These are phyloP conservation scores for Talaromyces sp. DNA, from an alignment of 2,329 filamentous ascomycete genomes.

Conservation along the genomic window DNA sequence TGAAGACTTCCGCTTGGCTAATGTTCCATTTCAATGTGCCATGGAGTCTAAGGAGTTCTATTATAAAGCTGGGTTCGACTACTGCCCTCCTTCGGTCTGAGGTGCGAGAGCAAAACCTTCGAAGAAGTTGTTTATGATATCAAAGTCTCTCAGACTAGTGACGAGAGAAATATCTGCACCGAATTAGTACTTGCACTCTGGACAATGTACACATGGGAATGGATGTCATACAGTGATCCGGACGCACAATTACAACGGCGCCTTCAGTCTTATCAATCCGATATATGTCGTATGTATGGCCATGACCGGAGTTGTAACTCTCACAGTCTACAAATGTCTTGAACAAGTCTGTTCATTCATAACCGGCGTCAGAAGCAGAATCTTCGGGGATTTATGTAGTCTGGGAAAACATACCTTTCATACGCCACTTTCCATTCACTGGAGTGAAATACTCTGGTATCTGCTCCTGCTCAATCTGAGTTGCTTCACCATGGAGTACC, in stretches of 20 bases:
- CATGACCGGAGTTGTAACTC: conserved; percentile 18
- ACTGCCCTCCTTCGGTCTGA: background rate
- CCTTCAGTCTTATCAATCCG: conserved; percentile 58
- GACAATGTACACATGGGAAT: too few relatives aligned
- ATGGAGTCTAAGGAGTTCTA: background rate
- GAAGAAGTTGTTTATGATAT: background rate
- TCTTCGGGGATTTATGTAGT: too few relatives aligned
- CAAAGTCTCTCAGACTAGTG: conserved; percentile 1
- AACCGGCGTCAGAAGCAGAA: background rate
- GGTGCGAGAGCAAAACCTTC: background rate
- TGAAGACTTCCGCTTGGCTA: background rate
- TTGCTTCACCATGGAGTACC: conserved; percentile 52
- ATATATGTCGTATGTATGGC: conserved; percentile 50
- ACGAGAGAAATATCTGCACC: conserved; percentile 9
- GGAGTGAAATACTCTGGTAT: conserved; percentile 60
- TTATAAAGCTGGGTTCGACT: background rate
- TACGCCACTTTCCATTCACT: conserved; percentile 54
- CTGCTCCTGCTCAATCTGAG: conserved; percentile 50
- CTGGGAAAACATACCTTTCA: conserved; percentile 48
- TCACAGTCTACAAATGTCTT: conserved; percentile 17
- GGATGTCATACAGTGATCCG: conserved; percentile 48
- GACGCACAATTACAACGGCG: conserved; percentile 60
- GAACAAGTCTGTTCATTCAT: conserved; percentile 10
- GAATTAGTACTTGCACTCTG: background rate
- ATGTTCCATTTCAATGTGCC: background rate